Conservation (phyloP, 805 yeast genomes). For the Starmerella vaccinii region DNA sequence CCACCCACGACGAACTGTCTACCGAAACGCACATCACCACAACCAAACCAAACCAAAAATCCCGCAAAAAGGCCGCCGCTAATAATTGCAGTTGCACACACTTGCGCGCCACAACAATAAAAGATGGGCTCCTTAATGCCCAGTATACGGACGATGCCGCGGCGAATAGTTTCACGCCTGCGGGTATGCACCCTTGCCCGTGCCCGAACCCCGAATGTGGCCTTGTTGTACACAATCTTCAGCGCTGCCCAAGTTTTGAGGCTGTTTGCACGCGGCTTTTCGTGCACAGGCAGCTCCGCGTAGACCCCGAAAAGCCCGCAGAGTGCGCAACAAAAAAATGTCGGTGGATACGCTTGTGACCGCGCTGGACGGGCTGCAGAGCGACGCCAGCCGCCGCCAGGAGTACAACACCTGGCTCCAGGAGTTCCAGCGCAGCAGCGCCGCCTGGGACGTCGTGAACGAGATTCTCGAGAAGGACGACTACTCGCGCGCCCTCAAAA, state of each 20-base stretch:
- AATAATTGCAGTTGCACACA: too few relatives aligned
- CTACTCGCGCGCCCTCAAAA: slow-evolving; percentile 45
- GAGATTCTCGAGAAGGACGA: slow-evolving; percentile 37
- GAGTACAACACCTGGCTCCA: slow-evolving; percentile 53
- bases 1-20: too few relatives aligned
- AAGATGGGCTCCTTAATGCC: too few relatives aligned
- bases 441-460: slow-evolving; percentile 68
- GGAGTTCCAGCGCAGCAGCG: slow-evolving; percentile 57
- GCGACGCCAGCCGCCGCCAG: slow-evolving; percentile 24
- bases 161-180: too few relatives aligned
- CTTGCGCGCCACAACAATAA: too few relatives aligned
- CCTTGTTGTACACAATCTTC: neutral
- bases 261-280: neutral
- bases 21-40: too few relatives aligned
- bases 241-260: neutral
- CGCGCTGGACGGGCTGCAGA: slow-evolving; percentile 26
- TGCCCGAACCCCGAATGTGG: neutral
- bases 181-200: neutral
- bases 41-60: too few relatives aligned
- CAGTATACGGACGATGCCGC: too few relatives aligned
- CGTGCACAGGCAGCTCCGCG: neutral
- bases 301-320: too few relatives aligned
- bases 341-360: slow-evolving; percentile 32
- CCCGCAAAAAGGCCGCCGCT: too few relatives aligned
- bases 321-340: too few relatives aligned